These are phyloP conservation scores for Tulasnella sp. DNA, from an alignment of 768 basidiomycete genomes.

Conservation along the genomic window DNA sequence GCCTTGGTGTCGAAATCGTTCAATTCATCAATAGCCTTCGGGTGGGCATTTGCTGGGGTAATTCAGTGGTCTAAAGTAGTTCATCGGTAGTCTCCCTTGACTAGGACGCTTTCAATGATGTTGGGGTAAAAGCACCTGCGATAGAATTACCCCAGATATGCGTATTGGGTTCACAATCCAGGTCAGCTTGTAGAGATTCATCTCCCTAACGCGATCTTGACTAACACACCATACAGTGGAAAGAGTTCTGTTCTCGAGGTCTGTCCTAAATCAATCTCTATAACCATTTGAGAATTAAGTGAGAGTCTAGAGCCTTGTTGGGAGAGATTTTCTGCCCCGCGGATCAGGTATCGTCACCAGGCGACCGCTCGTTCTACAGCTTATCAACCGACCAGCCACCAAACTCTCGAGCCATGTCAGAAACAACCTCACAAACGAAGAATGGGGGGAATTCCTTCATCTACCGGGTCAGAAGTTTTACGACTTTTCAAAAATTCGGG, in stretches of 20 bases:
- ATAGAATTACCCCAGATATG: constrained; percentile 92
- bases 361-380: constrained; percentile 90
- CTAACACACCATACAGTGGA: too few relatives aligned
- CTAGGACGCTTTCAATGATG: constrained; percentile 72
- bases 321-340: constrained; percentile 96
- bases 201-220: too few relatives aligned
- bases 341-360: constrained; percentile 98
- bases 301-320: constrained; percentile 98
- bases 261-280: not conserved
- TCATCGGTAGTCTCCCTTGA: not conserved
- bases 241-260: constrained; percentile 92
- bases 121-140: constrained; percentile 63
- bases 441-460: constrained; percentile 99
- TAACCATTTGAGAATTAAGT: too few relatives aligned
- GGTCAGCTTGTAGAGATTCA: not conserved
- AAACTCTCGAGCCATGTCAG: constrained; percentile 37
- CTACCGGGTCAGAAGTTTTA: constrained; percentile 95
- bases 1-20: constrained; percentile 76
- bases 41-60: constrained; percentile 15
- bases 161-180: constrained; percentile 67
- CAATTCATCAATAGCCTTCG: constrained; percentile 77
- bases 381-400: constrained; percentile 60
- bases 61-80: not conserved
- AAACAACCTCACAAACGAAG: constrained; percentile 74
- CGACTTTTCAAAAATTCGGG: constrained; percentile 91